These are phyloP conservation scores for Silene conica DNA, from an alignment of 148 eudicot genomes.

Conservation along the genomic window DNA sequence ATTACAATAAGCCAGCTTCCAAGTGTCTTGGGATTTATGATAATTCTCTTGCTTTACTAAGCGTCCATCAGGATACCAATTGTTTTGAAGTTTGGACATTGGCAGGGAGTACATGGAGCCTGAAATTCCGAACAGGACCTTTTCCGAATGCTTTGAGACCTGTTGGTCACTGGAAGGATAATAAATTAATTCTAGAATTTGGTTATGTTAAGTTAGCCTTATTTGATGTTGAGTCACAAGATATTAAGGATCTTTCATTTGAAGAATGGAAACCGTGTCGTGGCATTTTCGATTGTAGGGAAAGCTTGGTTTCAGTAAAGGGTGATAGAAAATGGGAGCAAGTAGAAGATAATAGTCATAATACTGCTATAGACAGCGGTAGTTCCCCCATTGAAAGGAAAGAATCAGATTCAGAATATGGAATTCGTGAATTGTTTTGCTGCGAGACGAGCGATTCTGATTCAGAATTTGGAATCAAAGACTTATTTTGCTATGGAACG, in stretches of 20 bases:
- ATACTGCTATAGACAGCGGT: neutral
- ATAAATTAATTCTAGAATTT: neutral
- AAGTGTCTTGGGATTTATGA: neutral
- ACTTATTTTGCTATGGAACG: neutral
- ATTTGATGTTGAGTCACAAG: neutral
- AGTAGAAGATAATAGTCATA: neutral
- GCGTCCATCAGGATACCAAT: neutral
- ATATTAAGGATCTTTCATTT: conserved; percentile 7
- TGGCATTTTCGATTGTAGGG: conserved; percentile 6
- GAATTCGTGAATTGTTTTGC: neutral
- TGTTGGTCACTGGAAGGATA: conserved; percentile 7
- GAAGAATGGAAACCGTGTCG: neutral
- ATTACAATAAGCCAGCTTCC: neutral
- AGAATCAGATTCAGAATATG: neutral
- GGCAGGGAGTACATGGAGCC: neutral
- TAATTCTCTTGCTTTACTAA: neutral
- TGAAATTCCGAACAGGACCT: conserved; percentile 1
- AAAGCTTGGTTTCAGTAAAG: conserved; percentile 11
- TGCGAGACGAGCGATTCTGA: neutral
- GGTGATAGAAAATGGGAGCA: neutral
- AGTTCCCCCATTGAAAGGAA: neutral
- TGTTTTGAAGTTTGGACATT: conserved; percentile 9
- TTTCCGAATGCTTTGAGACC: neutral
- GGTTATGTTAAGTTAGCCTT: neutral
- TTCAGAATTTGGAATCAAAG: neutral